Percentiles rank a stretch among this genome's conserved stretches.
Evolutionary conservation across 106 monocot genomes (phyloP).

Genomic region (Dendrobium chrysotoxum): DNA sequence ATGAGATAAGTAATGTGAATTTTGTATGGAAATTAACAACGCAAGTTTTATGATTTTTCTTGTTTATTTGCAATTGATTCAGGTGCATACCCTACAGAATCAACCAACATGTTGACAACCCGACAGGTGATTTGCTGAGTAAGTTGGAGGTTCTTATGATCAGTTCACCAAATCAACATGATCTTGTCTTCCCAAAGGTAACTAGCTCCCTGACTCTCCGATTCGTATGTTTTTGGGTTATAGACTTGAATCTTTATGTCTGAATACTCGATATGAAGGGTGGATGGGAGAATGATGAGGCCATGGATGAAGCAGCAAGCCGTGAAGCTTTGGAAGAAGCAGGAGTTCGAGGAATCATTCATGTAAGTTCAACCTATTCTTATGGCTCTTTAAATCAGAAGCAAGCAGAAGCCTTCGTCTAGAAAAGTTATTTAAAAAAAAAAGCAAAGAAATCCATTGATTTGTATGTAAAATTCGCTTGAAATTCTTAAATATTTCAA

Average conservation of each 20-base stretch:
- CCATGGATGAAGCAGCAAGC: conserved; percentile 48
- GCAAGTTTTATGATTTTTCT: neutral
- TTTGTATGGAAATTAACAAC: neutral
- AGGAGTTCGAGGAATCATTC: conserved; percentile 23
- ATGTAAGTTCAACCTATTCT: neutral
- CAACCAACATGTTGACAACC: conserved; percentile 3
- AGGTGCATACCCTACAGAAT: conserved; percentile 69
- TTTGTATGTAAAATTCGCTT: neutral
- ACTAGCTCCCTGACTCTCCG: neutral
- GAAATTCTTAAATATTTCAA: neutral
- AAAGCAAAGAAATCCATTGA: neutral
- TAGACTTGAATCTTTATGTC: neutral
- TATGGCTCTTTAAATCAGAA: neutral
- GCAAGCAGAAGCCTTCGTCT: no score
- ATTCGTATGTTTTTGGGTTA: neutral
- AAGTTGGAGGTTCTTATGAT: conserved; percentile 62
- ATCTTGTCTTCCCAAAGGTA: conserved; percentile 80
- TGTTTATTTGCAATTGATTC: conserved; percentile 2
- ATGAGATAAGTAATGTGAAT: neutral
- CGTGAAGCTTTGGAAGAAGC: conserved; percentile 83
- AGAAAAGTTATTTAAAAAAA: neutral
- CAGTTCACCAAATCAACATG: conserved; percentile 39
- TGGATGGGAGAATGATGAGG: conserved; percentile 83
- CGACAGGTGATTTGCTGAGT: conserved; percentile 7
- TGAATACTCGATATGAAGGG: conserved; percentile 29